Evolutionary conservation across 306 rosid genomes (phyloP).

Genomic region (Oxytropis ochrocephala): DNA sequence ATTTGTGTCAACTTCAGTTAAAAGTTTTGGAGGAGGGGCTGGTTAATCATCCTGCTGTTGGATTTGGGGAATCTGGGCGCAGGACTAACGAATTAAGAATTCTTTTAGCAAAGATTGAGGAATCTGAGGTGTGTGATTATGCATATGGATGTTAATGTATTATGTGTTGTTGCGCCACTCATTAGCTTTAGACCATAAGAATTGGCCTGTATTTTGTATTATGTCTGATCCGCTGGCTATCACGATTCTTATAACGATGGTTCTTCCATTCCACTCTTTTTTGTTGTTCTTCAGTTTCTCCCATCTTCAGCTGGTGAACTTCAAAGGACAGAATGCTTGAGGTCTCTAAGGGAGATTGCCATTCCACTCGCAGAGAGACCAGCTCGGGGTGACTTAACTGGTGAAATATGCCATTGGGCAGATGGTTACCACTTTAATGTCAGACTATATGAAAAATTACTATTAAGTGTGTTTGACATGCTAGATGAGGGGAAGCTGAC

Average conservation of each 20-base stretch:
- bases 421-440: slow-evolving; percentile 92
- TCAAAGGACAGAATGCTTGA: slow-evolving; percentile 89
- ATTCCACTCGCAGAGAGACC: slow-evolving; percentile 94
- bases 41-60: slow-evolving; percentile 78
- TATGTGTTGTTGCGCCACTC: slow-evolving; percentile 2
- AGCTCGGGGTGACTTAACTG: slow-evolving; percentile 96
- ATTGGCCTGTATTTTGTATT: slow-evolving; percentile 5
- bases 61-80: slow-evolving; percentile 95
- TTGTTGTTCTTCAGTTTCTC: slow-evolving; percentile 59
- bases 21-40: slow-evolving; percentile 97
- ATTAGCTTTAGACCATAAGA: slow-evolving; percentile 4
- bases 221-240: slow-evolving; percentile 14
- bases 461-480: slow-evolving; percentile 89
- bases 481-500: slow-evolving; percentile 92
- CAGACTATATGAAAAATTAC: slow-evolving; percentile 88
- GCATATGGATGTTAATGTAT: slow-evolving; percentile 4
- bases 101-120: slow-evolving; percentile 93
- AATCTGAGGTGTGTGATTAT: slow-evolving; percentile 68
- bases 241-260: slow-evolving; percentile 1
- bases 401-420: slow-evolving; percentile 99
- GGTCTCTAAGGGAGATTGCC: slow-evolving; percentile 78
- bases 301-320: slow-evolving; percentile 82
- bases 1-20: slow-evolving; percentile 46
- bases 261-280: slow-evolving; percentile 1
- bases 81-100: slow-evolving; percentile 78